Conservation (phyloP, 2,329 filamentous ascomycete genomes). For the Neofusicoccum sp. region DNA sequence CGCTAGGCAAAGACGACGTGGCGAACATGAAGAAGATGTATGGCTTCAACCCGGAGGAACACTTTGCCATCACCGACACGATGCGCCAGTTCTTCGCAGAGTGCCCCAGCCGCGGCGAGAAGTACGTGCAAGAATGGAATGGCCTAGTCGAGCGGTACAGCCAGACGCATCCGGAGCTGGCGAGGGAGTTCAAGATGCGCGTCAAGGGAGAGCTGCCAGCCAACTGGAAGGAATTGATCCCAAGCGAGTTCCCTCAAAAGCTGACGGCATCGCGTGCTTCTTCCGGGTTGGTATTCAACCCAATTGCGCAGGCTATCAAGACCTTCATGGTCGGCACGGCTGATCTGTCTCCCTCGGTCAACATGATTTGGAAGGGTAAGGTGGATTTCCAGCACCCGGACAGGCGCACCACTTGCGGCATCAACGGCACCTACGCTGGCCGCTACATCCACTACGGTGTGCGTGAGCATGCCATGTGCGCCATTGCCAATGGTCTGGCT, state of each 20-base stretch:
- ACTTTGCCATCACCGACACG: slow-evolving; percentile 46
- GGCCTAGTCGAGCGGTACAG: slow-evolving; percentile 45
- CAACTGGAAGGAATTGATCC: slow-evolving; percentile 53
- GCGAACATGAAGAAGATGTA: slow-evolving; percentile 53
- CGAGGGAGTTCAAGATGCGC: slow-evolving; percentile 48
- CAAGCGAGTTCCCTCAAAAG: slow-evolving; percentile 46
- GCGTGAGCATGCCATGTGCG: slow-evolving; percentile 39
- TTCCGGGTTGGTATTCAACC: slow-evolving; percentile 52
- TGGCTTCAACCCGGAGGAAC: slow-evolving; percentile 50
- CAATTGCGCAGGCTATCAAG: slow-evolving; percentile 77
- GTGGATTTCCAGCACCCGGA: slow-evolving; percentile 50
- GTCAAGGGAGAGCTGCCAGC: slow-evolving; percentile 49
- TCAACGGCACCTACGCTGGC: slow-evolving; percentile 55
- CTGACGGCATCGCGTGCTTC: slow-evolving; percentile 53
- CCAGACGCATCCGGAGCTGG: slow-evolving; percentile 49
- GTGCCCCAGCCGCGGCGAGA: slow-evolving; percentile 46
- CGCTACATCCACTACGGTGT: slow-evolving; percentile 49
- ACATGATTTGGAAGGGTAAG: slow-evolving; percentile 55
- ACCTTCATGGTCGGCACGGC: slow-evolving; percentile 74
- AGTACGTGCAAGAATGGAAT: slow-evolving; percentile 51
- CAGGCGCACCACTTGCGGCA: slow-evolving; percentile 42
- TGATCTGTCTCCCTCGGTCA: slow-evolving; percentile 55
- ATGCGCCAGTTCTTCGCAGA: slow-evolving; percentile 55
- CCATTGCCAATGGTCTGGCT: slow-evolving; percentile 54
- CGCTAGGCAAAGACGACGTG: slow-evolving; percentile 56